Percentiles rank a stretch among this genome's conserved stretches.
Conservation (phyloP, 2,329 filamentous ascomycete genomes). For the Parafenestella ontariensis region DNA sequence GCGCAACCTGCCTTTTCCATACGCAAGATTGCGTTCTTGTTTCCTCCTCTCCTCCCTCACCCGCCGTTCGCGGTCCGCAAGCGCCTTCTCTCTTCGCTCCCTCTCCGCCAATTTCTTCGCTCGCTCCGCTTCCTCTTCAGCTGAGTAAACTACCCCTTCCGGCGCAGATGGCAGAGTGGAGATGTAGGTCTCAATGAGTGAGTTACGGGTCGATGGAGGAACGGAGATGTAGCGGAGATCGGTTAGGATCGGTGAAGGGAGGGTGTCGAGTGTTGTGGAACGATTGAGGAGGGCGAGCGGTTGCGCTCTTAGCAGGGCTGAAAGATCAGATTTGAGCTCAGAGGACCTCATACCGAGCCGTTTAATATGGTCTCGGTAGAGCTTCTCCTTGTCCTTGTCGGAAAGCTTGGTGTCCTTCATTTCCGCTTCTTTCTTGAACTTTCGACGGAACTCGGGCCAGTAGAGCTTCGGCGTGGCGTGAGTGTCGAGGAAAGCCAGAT, state of each 20-base stretch:
- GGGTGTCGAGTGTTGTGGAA: constrained; percentile 60
- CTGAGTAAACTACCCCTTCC: constrained; percentile 48
- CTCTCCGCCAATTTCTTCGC: constrained; percentile 47
- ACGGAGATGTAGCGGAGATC: constrained; percentile 76
- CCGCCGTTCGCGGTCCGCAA: constrained; percentile 68
- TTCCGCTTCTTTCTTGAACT: constrained; percentile 79
- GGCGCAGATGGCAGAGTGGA: constrained; percentile 68
- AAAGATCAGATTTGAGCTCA: constrained; percentile 73
- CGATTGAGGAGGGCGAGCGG: constrained; percentile 67
- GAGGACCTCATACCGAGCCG: constrained; percentile 70
- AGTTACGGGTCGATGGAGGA: constrained; percentile 66
- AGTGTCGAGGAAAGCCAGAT: constrained; percentile 79
- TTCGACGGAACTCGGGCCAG: constrained; percentile 96
- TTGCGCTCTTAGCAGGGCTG: constrained; percentile 67
- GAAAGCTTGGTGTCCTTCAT: constrained; percentile 73
- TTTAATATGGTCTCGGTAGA: constrained; percentile 76
- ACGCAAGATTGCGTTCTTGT: constrained; percentile 65
- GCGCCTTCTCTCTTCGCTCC: constrained; percentile 66
- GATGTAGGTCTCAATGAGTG: constrained; percentile 71
- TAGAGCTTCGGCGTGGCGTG: constrained; percentile 90
- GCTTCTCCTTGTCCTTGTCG: constrained; percentile 77
- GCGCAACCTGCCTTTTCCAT: constrained; percentile 66
- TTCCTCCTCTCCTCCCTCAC: constrained; percentile 70
- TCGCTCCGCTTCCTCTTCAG: constrained; percentile 61
- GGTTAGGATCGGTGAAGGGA: constrained; percentile 68